Evolutionary conservation across 768 basidiomycete genomes (phyloP).

Genomic region (Udeniomyces megalosporus): DNA sequence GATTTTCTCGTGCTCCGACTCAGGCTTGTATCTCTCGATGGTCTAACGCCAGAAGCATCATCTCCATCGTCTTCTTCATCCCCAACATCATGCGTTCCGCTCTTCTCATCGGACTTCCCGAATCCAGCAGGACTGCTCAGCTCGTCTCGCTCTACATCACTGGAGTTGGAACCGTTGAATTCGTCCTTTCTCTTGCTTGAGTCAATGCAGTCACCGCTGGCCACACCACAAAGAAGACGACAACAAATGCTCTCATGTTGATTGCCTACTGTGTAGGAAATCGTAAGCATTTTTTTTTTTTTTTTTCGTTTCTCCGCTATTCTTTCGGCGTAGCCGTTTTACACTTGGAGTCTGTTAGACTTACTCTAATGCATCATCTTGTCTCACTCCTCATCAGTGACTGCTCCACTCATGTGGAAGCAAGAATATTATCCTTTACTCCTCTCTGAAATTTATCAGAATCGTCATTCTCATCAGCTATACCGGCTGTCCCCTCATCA

Average conservation of each 20-base stretch:
- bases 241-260: slow-evolving; percentile 59
- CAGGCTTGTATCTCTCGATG: slow-evolving; percentile 38
- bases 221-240: slow-evolving; percentile 28
- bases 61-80: slow-evolving; percentile 30
- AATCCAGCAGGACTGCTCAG: slow-evolving; percentile 2
- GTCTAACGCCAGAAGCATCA: slow-evolving; percentile 35
- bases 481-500: slow-evolving; percentile 35
- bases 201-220: slow-evolving; percentile 18
- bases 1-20: no score
- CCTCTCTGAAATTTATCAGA: slow-evolving; percentile 41
- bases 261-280: slow-evolving; percentile 61
- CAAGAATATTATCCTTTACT: neutral
- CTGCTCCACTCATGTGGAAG: no score
- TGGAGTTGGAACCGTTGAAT: slow-evolving; percentile 32
- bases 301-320: neutral
- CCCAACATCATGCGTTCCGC: slow-evolving; percentile 46
- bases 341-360: no score
- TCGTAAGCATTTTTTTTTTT: no score
- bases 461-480: slow-evolving; percentile 55
- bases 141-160: slow-evolving; percentile 23
- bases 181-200: slow-evolving; percentile 20
- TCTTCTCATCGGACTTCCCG: slow-evolving; percentile 10
- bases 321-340: neutral
- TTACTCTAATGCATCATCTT: no score
- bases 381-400: no score